These are phyloP conservation scores for Sarocladium strictum DNA, from an alignment of 2,329 filamentous ascomycete species.

Conservation along the genomic window DNA sequence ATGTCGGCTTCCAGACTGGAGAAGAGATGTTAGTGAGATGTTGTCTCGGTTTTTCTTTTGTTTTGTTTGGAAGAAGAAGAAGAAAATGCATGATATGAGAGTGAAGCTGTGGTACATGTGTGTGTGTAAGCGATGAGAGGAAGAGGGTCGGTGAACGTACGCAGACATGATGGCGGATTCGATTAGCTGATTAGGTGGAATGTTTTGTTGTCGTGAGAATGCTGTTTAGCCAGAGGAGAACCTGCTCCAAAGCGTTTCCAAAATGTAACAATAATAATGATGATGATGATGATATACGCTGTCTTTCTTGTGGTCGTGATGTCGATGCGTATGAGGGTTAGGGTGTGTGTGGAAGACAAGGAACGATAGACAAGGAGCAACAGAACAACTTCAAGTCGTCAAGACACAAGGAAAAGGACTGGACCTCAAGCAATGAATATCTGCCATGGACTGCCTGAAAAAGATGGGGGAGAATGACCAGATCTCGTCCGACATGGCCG, in stretches of 20 bases:
- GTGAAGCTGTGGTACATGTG: neutral
- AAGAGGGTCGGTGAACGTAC: conserved; percentile 3
- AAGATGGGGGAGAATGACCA: neutral
- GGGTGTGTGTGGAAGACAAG: neutral
- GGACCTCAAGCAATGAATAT: too few relatives aligned
- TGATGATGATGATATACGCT: too few relatives aligned
- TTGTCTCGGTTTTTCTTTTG: too few relatives aligned
- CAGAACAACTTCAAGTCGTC: conserved; percentile 1
- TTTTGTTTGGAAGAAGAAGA: neutral
- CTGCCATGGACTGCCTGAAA: too few relatives aligned
- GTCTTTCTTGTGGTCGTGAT: neutral
- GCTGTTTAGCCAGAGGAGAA: neutral
- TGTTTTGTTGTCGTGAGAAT: neutral
- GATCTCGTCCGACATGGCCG: too few relatives aligned
- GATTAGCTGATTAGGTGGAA: neutral
- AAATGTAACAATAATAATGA: too few relatives aligned
- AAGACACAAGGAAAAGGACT: conserved; percentile 7
- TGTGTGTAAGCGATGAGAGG: conserved; percentile 2
- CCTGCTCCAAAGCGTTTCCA: conserved; percentile 4
- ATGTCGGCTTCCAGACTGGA: conserved; percentile 13
- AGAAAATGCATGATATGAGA: conserved; percentile 3
- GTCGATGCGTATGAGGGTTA: too few relatives aligned
- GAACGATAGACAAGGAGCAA: neutral
- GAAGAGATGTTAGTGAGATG: too few relatives aligned
- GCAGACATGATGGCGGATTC: conserved; percentile 10